Percentiles rank a stretch among this genome's conserved stretches.
These are phyloP conservation scores for Phalaenopsis equestris DNA, from an alignment of 106 monocot genomes.

Conservation along the genomic window DNA sequence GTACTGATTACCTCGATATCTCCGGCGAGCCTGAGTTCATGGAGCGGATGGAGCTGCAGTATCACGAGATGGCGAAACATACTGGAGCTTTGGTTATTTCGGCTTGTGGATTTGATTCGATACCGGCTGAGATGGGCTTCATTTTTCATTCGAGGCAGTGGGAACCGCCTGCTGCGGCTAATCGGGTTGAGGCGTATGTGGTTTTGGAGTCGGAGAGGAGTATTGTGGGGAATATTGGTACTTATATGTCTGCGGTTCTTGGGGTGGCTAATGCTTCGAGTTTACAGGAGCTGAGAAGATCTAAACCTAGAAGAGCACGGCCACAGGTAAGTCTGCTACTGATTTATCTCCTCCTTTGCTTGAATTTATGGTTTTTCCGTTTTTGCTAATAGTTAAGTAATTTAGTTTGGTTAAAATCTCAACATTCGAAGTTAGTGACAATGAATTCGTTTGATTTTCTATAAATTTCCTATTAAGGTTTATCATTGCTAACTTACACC, in stretches of 20 bases:
- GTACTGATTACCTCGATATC: constrained; percentile 82
- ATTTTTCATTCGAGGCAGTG: constrained; percentile 70
- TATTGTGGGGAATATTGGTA: constrained; percentile 85
- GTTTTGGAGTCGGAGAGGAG: constrained; percentile 63
- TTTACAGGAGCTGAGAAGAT: constrained; percentile 65
- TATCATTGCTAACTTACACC: no score
- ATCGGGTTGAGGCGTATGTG: constrained; percentile 62
- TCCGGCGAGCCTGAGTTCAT: constrained; percentile 98
- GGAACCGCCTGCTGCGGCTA: constrained; percentile 29
- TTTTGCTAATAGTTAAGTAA: no score
- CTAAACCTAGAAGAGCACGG: constrained; percentile 55
- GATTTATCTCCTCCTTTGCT: not conserved
- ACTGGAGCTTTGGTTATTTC: constrained; percentile 70
- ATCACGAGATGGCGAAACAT: constrained; percentile 45
- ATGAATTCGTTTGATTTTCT: no score
- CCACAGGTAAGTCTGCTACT: constrained; percentile 30
- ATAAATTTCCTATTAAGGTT: no score
- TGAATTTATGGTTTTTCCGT: not conserved
- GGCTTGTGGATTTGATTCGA: constrained; percentile 89
- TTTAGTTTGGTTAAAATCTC: no score
- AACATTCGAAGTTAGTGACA: no score
- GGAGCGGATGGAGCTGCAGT: constrained; percentile 69
- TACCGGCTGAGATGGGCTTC: constrained; percentile 84
- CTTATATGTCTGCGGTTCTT: constrained; percentile 81
- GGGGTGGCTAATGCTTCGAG: constrained; percentile 64